Base-by-base conservation (phyloP, 108 stramenopile species). In the Cyclotella cryptica region DNA sequence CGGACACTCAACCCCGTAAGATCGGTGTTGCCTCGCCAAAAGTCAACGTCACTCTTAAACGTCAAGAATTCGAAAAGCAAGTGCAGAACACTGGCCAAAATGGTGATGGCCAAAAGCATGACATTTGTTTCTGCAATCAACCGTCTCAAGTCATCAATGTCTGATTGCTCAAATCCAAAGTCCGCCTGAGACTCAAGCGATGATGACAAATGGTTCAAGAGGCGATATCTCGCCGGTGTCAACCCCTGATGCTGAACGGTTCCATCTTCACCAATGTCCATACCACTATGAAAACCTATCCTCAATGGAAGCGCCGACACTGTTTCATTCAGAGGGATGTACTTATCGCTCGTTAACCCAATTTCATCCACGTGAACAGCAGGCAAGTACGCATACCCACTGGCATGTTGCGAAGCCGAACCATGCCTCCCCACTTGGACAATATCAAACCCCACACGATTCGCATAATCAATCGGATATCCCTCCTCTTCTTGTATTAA, bases 41-140 rank as follows among this genome's bases (percentile, higher is more conserved):
- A 98, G 19, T 87, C 86, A n/a, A 98, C 94, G 71, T 98, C 97
- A 46, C 83, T 90, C 69, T 95, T 94, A 78, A 98, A 97, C 10
- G 98, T 96, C 71, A 98, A 72, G 72, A 97, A 95, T 73, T 98
- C 97, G 84, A 98, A 98, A 15, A 98, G 78, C 13, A 98, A 84
- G 73, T 98, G 97, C 52, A 98, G 77, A 15, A 89, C 89, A 42
- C 92, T 92, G n/a, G 95, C 96, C 69, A 98, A 64, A 12, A 96
- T 80, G n/a, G 97, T 98, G 15, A 97, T 81, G 6, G 68, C 86
- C 52, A 98, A 83, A n/a, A 98, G 71, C 44, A 90, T 91, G 11
- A 97, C 89, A 68, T 90, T 88, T 47, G 90, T 98, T 69, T 93
- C 93, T 6, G 87, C 85, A 60, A 93, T 87, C 52, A 92, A 53